These are phyloP conservation scores for Mycena kentingensis DNA, from an alignment of 768 basidiomycete species.

Conservation along the genomic window DNA sequence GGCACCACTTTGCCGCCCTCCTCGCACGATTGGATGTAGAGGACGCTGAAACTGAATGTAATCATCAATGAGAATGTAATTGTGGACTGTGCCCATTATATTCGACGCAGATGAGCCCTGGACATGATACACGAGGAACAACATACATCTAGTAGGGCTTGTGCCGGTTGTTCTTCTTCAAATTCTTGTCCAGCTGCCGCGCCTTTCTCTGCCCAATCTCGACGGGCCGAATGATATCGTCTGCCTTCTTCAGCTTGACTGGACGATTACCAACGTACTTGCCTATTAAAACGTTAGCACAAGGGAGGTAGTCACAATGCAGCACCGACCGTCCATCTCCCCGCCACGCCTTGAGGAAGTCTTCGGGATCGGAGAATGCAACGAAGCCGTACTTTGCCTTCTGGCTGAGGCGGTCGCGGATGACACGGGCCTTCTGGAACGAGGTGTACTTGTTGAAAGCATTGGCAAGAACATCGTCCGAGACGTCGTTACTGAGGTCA, in stretches of 20 bases:
- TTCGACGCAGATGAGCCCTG: slow-evolving; percentile 20
- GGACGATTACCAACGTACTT: slow-evolving; percentile 99
- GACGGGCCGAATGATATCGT: slow-evolving; percentile 84
- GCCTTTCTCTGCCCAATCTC: slow-evolving; percentile 94
- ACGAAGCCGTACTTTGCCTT: slow-evolving; percentile 99
- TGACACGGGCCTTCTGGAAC: slow-evolving; percentile 94
- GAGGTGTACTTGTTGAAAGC: slow-evolving; percentile 93
- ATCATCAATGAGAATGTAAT: slow-evolving; percentile 19
- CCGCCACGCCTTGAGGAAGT: slow-evolving; percentile 98
- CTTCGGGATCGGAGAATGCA: slow-evolving; percentile 97
- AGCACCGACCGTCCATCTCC: slow-evolving; percentile 92
- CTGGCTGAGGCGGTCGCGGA: slow-evolving; percentile 89
- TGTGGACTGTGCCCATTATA: slow-evolving; percentile 12
- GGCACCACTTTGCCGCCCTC: slow-evolving; percentile 30
- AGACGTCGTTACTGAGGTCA: slow-evolving; percentile 97
- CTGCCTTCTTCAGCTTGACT: slow-evolving; percentile 95
- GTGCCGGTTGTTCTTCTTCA: slow-evolving; percentile 82
- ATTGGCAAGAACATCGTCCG: slow-evolving; percentile 89
- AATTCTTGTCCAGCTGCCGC: slow-evolving; percentile 81
- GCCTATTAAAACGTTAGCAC: slow-evolving; percentile 42
- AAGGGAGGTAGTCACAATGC: not conserved
- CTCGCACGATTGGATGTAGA: slow-evolving; percentile 23
- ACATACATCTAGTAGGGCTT: slow-evolving; percentile 69
- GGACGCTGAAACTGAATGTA: slow-evolving; percentile 18
- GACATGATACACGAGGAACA: slow-evolving; percentile 9